These are phyloP conservation scores for Aspergillus arachidicola DNA, from an alignment of 2,329 filamentous ascomycete genomes.

Conservation along the genomic window DNA sequence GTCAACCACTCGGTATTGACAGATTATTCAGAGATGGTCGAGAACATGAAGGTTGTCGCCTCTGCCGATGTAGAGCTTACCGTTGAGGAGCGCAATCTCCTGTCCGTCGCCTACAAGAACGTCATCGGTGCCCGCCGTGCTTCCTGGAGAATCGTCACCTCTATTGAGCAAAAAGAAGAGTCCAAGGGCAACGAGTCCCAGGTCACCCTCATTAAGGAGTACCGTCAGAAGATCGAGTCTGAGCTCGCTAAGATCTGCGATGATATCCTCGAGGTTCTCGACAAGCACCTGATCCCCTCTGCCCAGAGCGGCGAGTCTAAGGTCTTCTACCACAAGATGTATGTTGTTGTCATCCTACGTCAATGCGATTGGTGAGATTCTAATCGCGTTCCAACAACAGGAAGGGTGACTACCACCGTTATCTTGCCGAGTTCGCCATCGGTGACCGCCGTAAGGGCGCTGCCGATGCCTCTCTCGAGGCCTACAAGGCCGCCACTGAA, in stretches of 20 bases:
- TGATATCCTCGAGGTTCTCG: constrained; percentile 92
- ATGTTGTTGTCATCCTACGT: constrained; percentile 43
- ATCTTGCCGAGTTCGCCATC: constrained; percentile 94
- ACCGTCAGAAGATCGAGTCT: constrained; percentile 96
- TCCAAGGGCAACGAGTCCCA: constrained; percentile 95
- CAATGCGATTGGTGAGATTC: constrained; percentile 14
- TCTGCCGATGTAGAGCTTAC: constrained; percentile 80
- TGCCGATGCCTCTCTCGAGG: constrained; percentile 91
- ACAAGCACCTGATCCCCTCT: constrained; percentile 90
- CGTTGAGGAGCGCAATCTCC: constrained; percentile 95
- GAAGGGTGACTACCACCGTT: constrained; percentile 99
- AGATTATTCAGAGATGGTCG: constrained; percentile 81
- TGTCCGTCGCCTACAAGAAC: constrained; percentile 99
- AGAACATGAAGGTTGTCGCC: constrained; percentile 99
- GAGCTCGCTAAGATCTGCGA: constrained; percentile 98
- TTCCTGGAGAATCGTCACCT: constrained; percentile 97
- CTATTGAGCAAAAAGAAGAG: constrained; percentile 99
- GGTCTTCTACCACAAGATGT: constrained; percentile 99
- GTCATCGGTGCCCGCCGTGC: constrained; percentile 95
- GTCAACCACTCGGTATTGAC: constrained; percentile 19
- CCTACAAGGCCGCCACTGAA: constrained; percentile 93
- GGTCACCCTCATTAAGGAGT: constrained; percentile 92
- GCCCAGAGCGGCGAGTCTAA: constrained; percentile 96
- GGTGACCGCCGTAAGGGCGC: constrained; percentile 94
- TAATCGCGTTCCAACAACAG: constrained; percentile 50